Base-by-base conservation (phyloP, 2,329 filamentous ascomycete species). In the Zalaria sp. region DNA sequence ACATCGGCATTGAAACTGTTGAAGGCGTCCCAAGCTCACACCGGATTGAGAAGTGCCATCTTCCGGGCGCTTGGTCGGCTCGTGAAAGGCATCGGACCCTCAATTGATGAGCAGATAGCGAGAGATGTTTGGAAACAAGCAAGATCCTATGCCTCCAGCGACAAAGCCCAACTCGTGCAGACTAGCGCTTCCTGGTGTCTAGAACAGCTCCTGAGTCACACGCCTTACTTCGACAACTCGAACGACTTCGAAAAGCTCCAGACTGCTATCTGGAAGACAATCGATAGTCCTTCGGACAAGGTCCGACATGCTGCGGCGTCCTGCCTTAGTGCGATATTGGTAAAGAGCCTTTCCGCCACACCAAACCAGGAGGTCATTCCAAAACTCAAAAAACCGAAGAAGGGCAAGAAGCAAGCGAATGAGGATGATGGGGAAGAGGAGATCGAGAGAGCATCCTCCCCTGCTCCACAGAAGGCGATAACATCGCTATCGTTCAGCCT, bases 111-210 rank as follows among this genome's bases (percentile, higher is more conserved):
- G 60, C 69, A 67, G 42, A 71, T 88, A 32, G 83, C 83, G n/a
- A 78, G 87, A 54, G 88, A 95, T 58, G 76, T 93, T 10, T 96
- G 87, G 86, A 98, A 95, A 61, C 83, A 89, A 58, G 81, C 79
- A 26, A 79, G 91, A 47, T 85, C 72, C 59, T 73, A 82, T 51
- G 82, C 82, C 27, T 72, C 78, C 0, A 72, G 71, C 45, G 93
- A 98, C 60, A 96, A 91, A 61, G 83, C 86, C 3, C 71, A 78
- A 3, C 71, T 93, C 29, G 87, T 89, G 5, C 77, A 94, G 57
- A 73, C 81, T 10, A 75, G 78, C 43, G 83, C 85, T 5, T 93
- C 83, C 54, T 78, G 78, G 49, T 93, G 85, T 56, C 64, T 98
- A 47, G 81, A 83, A 55, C 70, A 78, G 42, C 66, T 96, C 38